Base-by-base conservation (phyloP, 352 stramenopile species). In the Phytopythium mirpurense region DNA sequence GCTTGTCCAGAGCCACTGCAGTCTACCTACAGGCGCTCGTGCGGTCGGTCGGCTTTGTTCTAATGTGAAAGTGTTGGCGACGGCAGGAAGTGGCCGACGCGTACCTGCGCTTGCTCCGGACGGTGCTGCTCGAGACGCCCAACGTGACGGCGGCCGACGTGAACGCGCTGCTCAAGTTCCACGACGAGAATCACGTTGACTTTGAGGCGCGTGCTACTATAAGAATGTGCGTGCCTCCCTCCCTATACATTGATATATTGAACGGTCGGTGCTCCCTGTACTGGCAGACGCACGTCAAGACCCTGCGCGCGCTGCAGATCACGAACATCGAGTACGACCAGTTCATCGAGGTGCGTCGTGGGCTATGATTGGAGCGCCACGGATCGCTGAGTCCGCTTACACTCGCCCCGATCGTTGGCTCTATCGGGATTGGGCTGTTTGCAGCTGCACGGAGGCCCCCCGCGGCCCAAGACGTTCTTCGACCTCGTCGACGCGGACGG, bases 401-500 rank as follows among this genome's bases (percentile, higher is more conserved):
- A 34, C 11, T 19, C 19, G 14, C 8, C 4, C 40, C 6, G 21
- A 24, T 29, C 1, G 4, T n/a, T n/a, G n/a, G n/a, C n/a, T n/a
- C n/a, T n/a, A n/a, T n/a, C n/a, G n/a, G n/a, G n/a, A n/a, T n/a
- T n/a, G n/a, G n/a, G n/a, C n/a, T n/a, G n/a, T n/a, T n/a, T 45
- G 21, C 60, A 82, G 65, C 56, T 87, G 16, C 78, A 90, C 41
- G 81, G 81, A 1, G 77, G 78, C 2, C 82, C 84, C 0, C 65
- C 55, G 44, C 81, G 68, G 21, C 46, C 63, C 9, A 83, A 87
- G 57, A 83, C 79, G 27, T 96, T 95, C 58, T 93, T 91, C 49
- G 82, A 90, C 45, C 38, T 95, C 35, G 78, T 96, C 35, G 84
- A 96, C 54, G 78, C 82, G 10, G 86, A 96, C 38, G 83, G 84